These are phyloP conservation scores for Galerina sulciceps DNA, from an alignment of 768 basidiomycete genomes.

Conservation along the genomic window DNA sequence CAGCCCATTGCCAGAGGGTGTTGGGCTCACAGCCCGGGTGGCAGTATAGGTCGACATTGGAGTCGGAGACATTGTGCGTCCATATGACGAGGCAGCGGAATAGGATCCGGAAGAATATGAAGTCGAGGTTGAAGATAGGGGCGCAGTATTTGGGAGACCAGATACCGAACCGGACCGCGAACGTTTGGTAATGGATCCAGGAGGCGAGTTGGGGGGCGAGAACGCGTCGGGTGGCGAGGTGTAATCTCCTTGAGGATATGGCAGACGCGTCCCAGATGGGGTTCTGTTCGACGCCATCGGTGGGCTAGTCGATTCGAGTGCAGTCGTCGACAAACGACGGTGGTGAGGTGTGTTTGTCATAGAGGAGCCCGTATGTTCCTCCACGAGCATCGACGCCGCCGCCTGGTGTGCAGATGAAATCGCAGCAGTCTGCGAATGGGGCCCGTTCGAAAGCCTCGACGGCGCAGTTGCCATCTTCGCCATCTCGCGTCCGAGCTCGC, in stretches of 20 bases:
- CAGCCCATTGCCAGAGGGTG: constrained; percentile 27
- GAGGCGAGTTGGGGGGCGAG: constrained; percentile 48
- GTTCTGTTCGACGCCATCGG: constrained; percentile 55
- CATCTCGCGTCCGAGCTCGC: constrained; percentile 80
- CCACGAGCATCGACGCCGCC: constrained; percentile 48
- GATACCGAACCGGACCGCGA: constrained; percentile 55
- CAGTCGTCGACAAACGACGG: constrained; percentile 46
- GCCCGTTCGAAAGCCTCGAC: constrained; percentile 53
- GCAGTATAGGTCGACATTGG: constrained; percentile 15
- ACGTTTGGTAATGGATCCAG: constrained; percentile 54
- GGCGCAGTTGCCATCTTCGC: constrained; percentile 67
- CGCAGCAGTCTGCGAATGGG: constrained; percentile 49
- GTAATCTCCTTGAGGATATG: constrained; percentile 87
- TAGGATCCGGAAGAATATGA: constrained; percentile 22
- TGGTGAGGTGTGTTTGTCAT: constrained; percentile 41
- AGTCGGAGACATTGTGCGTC: constrained; percentile 28
- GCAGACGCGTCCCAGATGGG: constrained; percentile 59
- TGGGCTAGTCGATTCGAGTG: constrained; percentile 66
- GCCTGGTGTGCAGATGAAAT: constrained; percentile 49
- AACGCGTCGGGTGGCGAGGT: constrained; percentile 62
- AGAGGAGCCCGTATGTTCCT: constrained; percentile 30
- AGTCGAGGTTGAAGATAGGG: constrained; percentile 19
- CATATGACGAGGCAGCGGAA: constrained; percentile 34
- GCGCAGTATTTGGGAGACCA: constrained; percentile 30
- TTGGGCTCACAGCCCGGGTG: constrained; percentile 24